Base-by-base conservation (phyloP, 163 green algal genomes). In the Scenedesmus sp. region DNA sequence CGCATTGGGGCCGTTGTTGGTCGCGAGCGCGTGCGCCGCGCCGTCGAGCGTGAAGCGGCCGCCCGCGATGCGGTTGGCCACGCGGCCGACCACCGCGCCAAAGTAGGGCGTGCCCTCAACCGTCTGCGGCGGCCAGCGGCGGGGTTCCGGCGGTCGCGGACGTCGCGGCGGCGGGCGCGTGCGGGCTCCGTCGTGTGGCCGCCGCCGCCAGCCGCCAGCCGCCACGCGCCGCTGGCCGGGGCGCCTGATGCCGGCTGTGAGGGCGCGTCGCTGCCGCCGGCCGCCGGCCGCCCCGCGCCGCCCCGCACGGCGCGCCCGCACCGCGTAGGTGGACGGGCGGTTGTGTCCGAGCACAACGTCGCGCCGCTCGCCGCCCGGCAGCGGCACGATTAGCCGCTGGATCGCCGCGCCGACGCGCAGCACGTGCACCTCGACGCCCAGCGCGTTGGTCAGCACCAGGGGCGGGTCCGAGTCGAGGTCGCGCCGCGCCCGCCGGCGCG, bases 271-370 rank as follows among this genome's bases (percentile, higher is more conserved):
- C n/a, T n/a, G n/a, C n/a, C n/a, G n/a, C n/a, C n/a, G n/a, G n/a
- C n/a, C n/a, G n/a, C n/a, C n/a, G n/a, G n/a, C n/a, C n/a, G n/a
- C n/a, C n/a, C n/a, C n/a, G n/a, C n/a, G n/a, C n/a, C n/a, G 7
- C 39, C 29, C 22, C 24, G 28, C 9, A 45, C 34, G 57, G 11
- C 24, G 14, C n/a, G 29, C 18, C 20, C 75, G 24, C 53, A 87
- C 85, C 70, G 84, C 72, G 53, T 92, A 91, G n/a, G 82, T 75
- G 31, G 83, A 66, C 2, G 87, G 45, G 13, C 70, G 76, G 18
- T 82, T 63, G 29, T 87, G 88, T 26, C 87, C 87, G 4, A 93
- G 77, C 3, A 93, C 88, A 1, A 93, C 70, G 50, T 93, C 88
- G 1, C 80, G 72, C 48, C 70, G 57, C n/a, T 53, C 60, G 18